phyloP scores from a whole-genome alignment of 2,329 filamentous ascomycete genomes.

The Penicillium paneum region DNA sequence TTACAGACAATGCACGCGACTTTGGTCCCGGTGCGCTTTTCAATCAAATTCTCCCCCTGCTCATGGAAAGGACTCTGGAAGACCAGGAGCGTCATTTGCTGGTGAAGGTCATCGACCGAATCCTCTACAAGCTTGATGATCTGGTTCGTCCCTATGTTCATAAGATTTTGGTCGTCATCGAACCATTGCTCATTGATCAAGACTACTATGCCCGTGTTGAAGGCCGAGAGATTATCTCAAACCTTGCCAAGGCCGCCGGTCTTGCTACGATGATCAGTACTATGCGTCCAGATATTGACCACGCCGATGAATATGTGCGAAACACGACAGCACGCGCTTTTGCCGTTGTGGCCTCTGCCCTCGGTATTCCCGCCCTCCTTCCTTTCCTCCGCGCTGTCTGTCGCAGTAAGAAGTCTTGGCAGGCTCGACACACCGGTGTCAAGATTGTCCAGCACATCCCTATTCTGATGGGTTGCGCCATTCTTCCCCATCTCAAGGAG shows the following conservation, averaged over 20 bases:
- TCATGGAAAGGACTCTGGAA: slow-evolving; percentile 98
- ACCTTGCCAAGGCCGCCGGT: slow-evolving; percentile 92
- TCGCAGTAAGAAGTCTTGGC: slow-evolving; percentile 98
- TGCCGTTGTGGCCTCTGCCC: slow-evolving; percentile 90
- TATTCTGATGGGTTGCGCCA: slow-evolving; percentile 96
- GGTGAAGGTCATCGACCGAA: slow-evolving; percentile 98
- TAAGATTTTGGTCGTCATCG: slow-evolving; percentile 97
- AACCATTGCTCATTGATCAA: slow-evolving; percentile 97
- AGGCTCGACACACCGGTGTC: slow-evolving; percentile 93
- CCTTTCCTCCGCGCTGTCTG: slow-evolving; percentile 95
- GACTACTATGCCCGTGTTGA: slow-evolving; percentile 99
- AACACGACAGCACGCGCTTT: slow-evolving; percentile 97
- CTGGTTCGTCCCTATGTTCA: slow-evolving; percentile 94
- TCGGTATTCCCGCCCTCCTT: slow-evolving; percentile 90
- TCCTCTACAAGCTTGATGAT: slow-evolving; percentile 97
- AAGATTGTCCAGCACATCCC: slow-evolving; percentile 99
- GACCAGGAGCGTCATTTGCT: slow-evolving; percentile 97
- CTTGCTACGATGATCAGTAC: slow-evolving; percentile 99
- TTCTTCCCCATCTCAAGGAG: slow-evolving; percentile 91
- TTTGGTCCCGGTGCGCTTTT: slow-evolving; percentile 93
- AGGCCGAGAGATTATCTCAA: slow-evolving; percentile 97
- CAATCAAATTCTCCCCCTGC: slow-evolving; percentile 91
- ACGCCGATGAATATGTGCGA: slow-evolving; percentile 95
- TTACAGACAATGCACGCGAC: slow-evolving; percentile 94
- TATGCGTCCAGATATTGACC: slow-evolving; percentile 98